Percentiles rank a stretch among this genome's conserved stretches.
Evolutionary conservation across 169 alveolate genomes (phyloP).

Genomic region (Eimeria zaria): DNA sequence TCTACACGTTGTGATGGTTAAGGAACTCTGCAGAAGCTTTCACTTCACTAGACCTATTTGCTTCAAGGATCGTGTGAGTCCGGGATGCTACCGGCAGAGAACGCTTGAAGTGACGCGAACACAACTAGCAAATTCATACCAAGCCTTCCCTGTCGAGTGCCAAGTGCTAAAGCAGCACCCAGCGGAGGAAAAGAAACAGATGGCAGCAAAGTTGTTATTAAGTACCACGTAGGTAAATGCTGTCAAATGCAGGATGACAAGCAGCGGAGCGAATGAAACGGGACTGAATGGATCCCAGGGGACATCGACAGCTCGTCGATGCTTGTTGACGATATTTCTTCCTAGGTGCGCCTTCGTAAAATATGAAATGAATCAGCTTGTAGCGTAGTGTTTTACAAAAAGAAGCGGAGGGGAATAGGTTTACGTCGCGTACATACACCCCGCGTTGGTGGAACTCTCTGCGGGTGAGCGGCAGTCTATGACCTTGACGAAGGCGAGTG

Average conservation of each 20-base stretch:
- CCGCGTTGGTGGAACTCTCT: not conserved
- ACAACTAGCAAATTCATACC: not conserved
- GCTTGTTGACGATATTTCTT: not conserved
- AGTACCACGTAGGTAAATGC: not conserved
- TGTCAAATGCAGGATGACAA: not conserved
- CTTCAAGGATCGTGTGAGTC: not conserved
- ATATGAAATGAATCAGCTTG: not conserved
- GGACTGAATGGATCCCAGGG: not conserved
- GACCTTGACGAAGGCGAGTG: not conserved
- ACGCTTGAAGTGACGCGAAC: not conserved
- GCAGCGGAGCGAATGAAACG: not conserved
- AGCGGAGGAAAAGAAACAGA: not conserved
- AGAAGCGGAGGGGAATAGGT: not conserved
- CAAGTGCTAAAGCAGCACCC: not conserved
- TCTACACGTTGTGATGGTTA: too few species aligned
- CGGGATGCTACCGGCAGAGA: not conserved
- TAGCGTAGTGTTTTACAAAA: not conserved
- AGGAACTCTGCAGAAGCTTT: too few species aligned
- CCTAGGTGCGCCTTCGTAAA: not conserved
- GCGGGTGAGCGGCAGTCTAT: not conserved
- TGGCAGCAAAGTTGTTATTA: not conserved
- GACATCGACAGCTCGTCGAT: not conserved
- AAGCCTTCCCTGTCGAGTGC: not conserved
- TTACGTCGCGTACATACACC: not conserved
- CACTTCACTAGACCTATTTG: too few species aligned